Evolutionary conservation across 164 flowering plant species (phyloP).

Genomic region (Vitis vinifera): ASM3070453v1 NC_081809.1:1090001-1090500

Average conservation of each 20-base stretch:
- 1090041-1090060: neutral
- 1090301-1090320: constrained; percentile 56
- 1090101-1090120: neutral
- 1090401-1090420: too few relatives aligned
- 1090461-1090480: too few relatives aligned
- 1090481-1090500: too few relatives aligned
- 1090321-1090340: constrained; percentile 69
- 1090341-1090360: neutral
- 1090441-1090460: too few relatives aligned
- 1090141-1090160: too few relatives aligned
- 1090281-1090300: constrained; percentile 65
- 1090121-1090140: too few relatives aligned
- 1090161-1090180: neutral
- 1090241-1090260: constrained; percentile 56
- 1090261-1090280: constrained; percentile 74
- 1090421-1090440: too few relatives aligned
- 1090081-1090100: neutral
- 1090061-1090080: too few relatives aligned
- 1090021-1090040: constrained; percentile 42
- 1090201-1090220: constrained; percentile 23
- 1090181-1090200: neutral
- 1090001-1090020: constrained; percentile 70
- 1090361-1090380: neutral
- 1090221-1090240: constrained; percentile 60
- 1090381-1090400: too few relatives aligned